These are phyloP conservation scores for Zalaria obscura DNA, from an alignment of 2,329 filamentous ascomycete genomes.

Conservation along the genomic window DNA sequence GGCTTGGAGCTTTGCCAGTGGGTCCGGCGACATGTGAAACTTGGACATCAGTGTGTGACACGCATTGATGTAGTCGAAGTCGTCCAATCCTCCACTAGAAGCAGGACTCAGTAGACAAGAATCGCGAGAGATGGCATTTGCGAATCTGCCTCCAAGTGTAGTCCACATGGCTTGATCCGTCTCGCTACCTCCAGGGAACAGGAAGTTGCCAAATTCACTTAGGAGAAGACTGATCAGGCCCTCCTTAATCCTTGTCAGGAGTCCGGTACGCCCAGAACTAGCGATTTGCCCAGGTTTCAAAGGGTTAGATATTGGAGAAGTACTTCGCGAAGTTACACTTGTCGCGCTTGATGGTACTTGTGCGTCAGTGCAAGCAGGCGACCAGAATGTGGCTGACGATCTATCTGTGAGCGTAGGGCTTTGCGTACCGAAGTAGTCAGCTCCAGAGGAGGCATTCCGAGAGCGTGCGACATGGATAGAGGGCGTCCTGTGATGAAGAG, in stretches of 20 bases:
- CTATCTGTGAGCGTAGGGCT: conserved; percentile 61
- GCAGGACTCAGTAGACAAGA: too few relatives aligned
- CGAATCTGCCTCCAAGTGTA: neutral
- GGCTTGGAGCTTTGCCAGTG: conserved; percentile 70
- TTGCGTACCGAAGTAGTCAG: conserved; percentile 52
- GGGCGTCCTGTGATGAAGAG: too few relatives aligned
- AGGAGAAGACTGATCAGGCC: conserved; percentile 71
- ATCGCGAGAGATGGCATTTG: neutral
- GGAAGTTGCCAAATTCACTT: conserved; percentile 75
- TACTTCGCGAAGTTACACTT: conserved; percentile 27
- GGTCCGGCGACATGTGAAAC: conserved; percentile 82
- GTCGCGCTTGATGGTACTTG: conserved; percentile 49
- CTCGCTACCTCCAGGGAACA: conserved; percentile 82
- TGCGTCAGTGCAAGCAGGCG: conserved; percentile 58
- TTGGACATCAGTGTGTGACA: conserved; percentile 69
- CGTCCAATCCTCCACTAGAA: too few relatives aligned
- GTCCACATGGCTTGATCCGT: conserved; percentile 45
- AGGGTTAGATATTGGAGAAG: conserved; percentile 2
- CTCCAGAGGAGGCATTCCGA: too few relatives aligned
- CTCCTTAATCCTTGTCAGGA: conserved; percentile 63
- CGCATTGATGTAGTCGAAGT: conserved; percentile 50
- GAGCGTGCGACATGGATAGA: too few relatives aligned
- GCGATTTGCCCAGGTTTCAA: neutral
- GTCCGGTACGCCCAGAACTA: conserved; percentile 21
- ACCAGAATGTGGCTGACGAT: conserved; percentile 75